Evolutionary conservation across 331 rosid genomes (phyloP).

Genomic region (Acacia concinna): DNA sequence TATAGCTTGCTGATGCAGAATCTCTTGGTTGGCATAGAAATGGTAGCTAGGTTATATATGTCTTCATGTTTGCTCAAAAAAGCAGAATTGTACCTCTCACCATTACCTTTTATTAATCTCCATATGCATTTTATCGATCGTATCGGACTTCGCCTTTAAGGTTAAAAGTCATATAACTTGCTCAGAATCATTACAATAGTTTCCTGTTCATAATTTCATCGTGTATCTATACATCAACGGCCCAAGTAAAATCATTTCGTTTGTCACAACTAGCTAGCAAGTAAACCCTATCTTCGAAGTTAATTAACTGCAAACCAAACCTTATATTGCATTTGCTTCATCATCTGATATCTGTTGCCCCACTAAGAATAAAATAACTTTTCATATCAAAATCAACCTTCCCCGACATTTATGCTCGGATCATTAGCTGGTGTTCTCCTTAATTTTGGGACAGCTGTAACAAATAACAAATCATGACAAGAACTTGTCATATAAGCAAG

Average conservation of each 20-base stretch:
- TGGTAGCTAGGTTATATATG: background rate
- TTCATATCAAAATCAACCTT: background rate
- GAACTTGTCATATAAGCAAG: background rate
- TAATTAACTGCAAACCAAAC: background rate
- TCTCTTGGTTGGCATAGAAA: background rate
- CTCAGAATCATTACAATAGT: background rate
- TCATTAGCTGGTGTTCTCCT: conserved; percentile 23
- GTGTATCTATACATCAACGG: background rate
- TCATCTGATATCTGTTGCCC: background rate
- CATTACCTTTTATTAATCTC: background rate
- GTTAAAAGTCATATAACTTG: background rate
- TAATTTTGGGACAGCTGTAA: conserved; percentile 10
- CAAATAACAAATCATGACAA: background rate
- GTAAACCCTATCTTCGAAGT: background rate
- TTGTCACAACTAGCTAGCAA: background rate
- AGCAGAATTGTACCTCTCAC: background rate
- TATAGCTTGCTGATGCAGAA: background rate
- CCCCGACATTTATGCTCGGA: background rate
- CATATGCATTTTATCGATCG: background rate
- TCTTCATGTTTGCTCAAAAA: background rate
- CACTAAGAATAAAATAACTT: background rate
- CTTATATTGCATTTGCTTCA: background rate
- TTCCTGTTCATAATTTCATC: background rate
- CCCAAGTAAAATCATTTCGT: background rate
- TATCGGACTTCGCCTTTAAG: background rate